These are phyloP conservation scores for Raffaelea ambrosiae DNA, from an alignment of 2,329 filamentous ascomycete species.

Conservation along the genomic window DNA sequence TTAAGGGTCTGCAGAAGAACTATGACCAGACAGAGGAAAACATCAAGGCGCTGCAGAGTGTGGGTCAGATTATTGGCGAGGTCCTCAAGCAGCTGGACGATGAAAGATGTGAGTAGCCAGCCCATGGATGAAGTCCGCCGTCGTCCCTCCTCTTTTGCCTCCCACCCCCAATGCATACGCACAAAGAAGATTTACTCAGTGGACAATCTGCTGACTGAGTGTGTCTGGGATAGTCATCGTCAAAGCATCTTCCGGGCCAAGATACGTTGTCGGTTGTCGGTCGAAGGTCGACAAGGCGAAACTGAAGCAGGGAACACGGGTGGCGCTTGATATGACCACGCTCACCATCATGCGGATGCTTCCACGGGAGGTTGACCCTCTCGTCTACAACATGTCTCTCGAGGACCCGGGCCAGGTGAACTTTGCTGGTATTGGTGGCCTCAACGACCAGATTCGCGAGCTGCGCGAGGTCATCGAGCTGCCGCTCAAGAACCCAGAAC, in stretches of 20 bases:
- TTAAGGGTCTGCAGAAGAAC: conserved; percentile 90
- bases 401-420: conserved; percentile 97
- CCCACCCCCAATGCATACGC: no score
- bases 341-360: conserved; percentile 99
- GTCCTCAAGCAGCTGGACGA: conserved; percentile 98
- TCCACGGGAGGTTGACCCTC: conserved; percentile 91
- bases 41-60: conserved; percentile 98
- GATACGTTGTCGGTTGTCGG: conserved; percentile 96
- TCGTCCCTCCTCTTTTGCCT: no score
- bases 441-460: conserved; percentile 98
- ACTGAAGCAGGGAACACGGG: conserved; percentile 95
- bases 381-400: conserved; percentile 99
- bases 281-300: conserved; percentile 97
- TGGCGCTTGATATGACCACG: conserved; percentile 98
- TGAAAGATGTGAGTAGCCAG: conserved; percentile 71
- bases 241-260: conserved; percentile 91
- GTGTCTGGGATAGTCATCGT: conserved; percentile 66
- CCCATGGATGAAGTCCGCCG: not conserved
- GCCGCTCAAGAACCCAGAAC: conserved; percentile 95
- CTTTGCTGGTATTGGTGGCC: conserved; percentile 92
- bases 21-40: conserved; percentile 98
- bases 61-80: conserved; percentile 98
- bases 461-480: conserved; percentile 95
- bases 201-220: conserved; percentile 14
- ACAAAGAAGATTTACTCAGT: no score